These are phyloP conservation scores for Jamesozyma rosinii DNA, from an alignment of 805 yeast genomes.

Conservation along the genomic window DNA sequence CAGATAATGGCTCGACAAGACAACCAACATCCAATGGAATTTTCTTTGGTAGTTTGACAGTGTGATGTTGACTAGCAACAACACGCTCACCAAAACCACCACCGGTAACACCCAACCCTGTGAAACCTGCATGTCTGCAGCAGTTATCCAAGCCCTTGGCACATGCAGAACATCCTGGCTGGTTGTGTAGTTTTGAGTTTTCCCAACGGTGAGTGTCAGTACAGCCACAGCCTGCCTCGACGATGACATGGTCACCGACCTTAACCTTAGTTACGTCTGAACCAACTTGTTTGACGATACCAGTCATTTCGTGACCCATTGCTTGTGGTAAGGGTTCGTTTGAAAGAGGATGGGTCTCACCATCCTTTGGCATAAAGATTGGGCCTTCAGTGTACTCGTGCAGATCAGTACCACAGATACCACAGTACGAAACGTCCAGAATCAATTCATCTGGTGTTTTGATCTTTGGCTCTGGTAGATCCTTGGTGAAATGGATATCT, in stretches of 20 bases:
- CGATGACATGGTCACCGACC: slow-evolving; percentile 50
- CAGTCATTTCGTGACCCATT: slow-evolving; percentile 49
- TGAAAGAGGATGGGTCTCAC: slow-evolving; percentile 32
- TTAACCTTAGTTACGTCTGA: slow-evolving; percentile 36
- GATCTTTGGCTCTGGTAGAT: slow-evolving; percentile 31
- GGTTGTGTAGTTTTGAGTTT: slow-evolving; percentile 19
- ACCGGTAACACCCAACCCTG: slow-evolving; percentile 47
- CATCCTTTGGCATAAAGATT: slow-evolving; percentile 40
- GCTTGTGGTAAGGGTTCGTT: slow-evolving; percentile 35
- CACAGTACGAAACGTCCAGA: slow-evolving; percentile 40
- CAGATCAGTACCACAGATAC: slow-evolving; percentile 54
- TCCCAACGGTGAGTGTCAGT: slow-evolving; percentile 36
- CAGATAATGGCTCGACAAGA: slow-evolving; percentile 48
- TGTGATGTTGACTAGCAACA: slow-evolving; percentile 35
- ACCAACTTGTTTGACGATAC: slow-evolving; percentile 40
- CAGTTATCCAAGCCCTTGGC: slow-evolving; percentile 44
- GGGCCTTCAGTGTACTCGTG: slow-evolving; percentile 52
- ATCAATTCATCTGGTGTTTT: slow-evolving; percentile 33
- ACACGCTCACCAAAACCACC: slow-evolving; percentile 48
- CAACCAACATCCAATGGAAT: slow-evolving; percentile 49
- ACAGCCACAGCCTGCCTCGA: slow-evolving; percentile 54
- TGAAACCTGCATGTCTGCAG: slow-evolving; percentile 40
- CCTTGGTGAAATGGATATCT: slow-evolving; percentile 35
- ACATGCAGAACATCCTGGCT: slow-evolving; percentile 29
- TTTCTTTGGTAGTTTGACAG: slow-evolving; percentile 34